These are phyloP conservation scores for Litsea cubeba DNA, from an alignment of 164 flowering plant genomes.

Conservation along the genomic window DNA sequence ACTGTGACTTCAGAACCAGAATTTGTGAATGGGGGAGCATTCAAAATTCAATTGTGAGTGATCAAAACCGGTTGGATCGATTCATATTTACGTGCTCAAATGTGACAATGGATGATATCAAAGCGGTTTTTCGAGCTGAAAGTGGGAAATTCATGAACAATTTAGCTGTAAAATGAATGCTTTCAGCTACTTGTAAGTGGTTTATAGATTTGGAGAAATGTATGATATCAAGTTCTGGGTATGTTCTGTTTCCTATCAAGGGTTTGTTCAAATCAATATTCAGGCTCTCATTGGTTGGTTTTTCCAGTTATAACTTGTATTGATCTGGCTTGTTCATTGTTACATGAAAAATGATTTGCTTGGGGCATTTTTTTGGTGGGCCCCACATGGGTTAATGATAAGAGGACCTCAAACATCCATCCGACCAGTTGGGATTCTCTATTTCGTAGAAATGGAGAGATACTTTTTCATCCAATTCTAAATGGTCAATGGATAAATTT, in stretches of 20 bases:
- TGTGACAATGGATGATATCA: conserved; percentile 41
- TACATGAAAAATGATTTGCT: no score
- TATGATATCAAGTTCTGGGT: neutral
- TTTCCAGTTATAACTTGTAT: neutral
- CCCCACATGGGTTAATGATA: neutral
- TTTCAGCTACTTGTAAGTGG: neutral
- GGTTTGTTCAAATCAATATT: neutral
- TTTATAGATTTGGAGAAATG: neutral
- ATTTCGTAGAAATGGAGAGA: neutral
- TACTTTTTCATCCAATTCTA: no score
- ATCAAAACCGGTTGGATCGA: conserved; percentile 21
- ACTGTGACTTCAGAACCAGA: conserved; percentile 32
- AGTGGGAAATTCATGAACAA: conserved; percentile 12
- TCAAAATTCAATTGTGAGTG: conserved; percentile 21
- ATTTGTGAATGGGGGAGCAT: conserved; percentile 43
- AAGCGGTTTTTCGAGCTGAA: conserved; percentile 13
- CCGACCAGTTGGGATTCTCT: neutral
- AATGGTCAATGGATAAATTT: no score
- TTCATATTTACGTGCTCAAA: conserved; percentile 36
- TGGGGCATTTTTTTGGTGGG: neutral
- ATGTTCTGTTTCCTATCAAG: neutral
- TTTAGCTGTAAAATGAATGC: neutral
- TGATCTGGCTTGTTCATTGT: neutral
- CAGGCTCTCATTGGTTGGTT: neutral
- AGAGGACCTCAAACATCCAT: neutral